Percentiles rank a stretch among this genome's conserved stretches.
Evolutionary conservation across 768 basidiomycete species (phyloP).

Genomic region (Suillus subluteus): DNA sequence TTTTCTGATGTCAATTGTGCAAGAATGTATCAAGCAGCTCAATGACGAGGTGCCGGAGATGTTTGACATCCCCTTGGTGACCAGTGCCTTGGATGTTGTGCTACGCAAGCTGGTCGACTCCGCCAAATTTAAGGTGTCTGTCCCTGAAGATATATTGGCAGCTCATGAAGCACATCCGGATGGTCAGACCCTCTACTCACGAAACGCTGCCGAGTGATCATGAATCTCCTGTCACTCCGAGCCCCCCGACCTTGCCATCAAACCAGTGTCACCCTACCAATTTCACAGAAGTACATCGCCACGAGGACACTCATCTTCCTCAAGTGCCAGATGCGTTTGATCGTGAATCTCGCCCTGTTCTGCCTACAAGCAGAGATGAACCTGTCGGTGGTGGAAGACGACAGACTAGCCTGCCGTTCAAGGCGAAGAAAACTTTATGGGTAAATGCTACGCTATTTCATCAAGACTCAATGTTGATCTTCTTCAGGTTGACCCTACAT

Average conservation of each 20-base stretch:
- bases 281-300: background rate
- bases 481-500: background rate
- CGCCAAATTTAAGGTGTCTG: background rate
- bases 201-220: background rate
- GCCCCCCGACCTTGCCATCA: background rate
- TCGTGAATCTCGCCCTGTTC: background rate
- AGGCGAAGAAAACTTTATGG: background rate
- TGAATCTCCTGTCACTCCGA: background rate
- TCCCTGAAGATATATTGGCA: background rate
- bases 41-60: background rate
- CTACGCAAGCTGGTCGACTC: background rate
- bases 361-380: background rate
- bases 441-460: background rate
- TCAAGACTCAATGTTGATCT: background rate
- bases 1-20: background rate
- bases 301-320: background rate
- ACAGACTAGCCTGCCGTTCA: background rate
- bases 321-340: background rate
- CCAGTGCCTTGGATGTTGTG: background rate
- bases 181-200: background rate
- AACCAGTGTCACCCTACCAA: background rate
- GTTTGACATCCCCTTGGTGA: background rate
- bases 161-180: background rate
- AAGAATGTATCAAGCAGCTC: constrained; percentile 1
- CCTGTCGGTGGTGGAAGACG: background rate